These are phyloP conservation scores for Colletotrichum lentis DNA, from an alignment of 2,329 filamentous ascomycete species.

Conservation along the genomic window DNA sequence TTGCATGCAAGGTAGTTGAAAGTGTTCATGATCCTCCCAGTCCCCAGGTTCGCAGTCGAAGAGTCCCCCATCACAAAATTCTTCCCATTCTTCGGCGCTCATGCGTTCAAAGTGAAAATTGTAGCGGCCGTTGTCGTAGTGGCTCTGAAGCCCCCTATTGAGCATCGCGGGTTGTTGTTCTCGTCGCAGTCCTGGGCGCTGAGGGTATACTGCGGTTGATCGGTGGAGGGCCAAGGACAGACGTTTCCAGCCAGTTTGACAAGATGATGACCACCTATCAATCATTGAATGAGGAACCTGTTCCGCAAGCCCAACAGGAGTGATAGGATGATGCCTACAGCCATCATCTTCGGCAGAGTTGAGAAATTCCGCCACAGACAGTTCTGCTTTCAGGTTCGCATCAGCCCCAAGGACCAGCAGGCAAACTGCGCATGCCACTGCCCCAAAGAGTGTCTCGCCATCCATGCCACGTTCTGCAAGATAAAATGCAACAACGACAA, in stretches of 20 bases:
- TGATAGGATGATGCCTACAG: not conserved
- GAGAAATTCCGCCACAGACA: not conserved
- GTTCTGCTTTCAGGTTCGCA: not conserved
- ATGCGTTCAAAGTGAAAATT: no score
- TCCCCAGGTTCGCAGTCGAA: no score
- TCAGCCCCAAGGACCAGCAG: constrained; percentile 45
- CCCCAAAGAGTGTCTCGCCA: constrained; percentile 51
- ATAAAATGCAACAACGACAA: constrained; percentile 48
- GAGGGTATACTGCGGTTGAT: constrained; percentile 22
- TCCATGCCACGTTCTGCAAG: constrained; percentile 45
- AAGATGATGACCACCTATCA: not conserved
- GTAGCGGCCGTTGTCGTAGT: not conserved
- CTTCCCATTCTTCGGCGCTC: no score
- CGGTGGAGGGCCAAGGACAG: constrained; percentile 39
- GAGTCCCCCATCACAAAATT: no score
- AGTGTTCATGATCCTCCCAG: fast-evolving
- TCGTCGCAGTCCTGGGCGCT: constrained; percentile 25
- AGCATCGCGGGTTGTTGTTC: not conserved
- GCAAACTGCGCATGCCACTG: constrained; percentile 48
- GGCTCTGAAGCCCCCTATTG: fast-evolving
- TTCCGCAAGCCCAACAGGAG: not conserved
- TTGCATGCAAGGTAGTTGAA: not conserved
- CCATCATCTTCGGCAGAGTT: not conserved
- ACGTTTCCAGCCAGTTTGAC: constrained; percentile 8
- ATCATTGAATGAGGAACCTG: not conserved